phyloP scores from a whole-genome alignment of 371 early-diverging fungal genomes.

The Actinomortierella ambigua region DNA sequence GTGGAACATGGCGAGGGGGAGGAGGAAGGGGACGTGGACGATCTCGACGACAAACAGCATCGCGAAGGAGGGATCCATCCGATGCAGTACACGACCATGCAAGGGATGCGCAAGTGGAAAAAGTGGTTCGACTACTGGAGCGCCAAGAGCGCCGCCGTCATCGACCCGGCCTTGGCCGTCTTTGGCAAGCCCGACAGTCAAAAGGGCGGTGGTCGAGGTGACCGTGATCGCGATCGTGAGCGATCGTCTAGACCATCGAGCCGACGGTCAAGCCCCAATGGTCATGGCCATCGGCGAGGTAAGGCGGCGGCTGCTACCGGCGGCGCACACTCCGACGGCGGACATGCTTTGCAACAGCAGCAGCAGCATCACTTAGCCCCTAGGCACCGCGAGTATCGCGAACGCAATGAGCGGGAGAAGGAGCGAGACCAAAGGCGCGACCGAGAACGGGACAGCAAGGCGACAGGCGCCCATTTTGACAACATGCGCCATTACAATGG shows the following conservation, averaged over 20 bases:
- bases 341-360: neutral
- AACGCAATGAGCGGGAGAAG: conserved; percentile 31
- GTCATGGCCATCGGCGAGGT: neutral
- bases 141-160: conserved; percentile 40
- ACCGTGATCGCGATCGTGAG: conserved; percentile 8
- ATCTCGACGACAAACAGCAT: too few relatives aligned
- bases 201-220: too few relatives aligned
- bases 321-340: too few relatives aligned
- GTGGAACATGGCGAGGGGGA: too few relatives aligned
- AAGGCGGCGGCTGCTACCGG: neutral
- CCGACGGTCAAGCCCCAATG: conserved; percentile 24
- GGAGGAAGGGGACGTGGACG: too few relatives aligned
- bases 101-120: conserved; percentile 45
- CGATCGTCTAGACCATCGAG: conserved; percentile 5
- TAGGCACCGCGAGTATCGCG: conserved; percentile 4
- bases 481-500: neutral
- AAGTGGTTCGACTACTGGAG: conserved; percentile 45
- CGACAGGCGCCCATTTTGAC: conserved; percentile 17
- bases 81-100: conserved; percentile 37
- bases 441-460: conserved; percentile 26
- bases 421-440: conserved; percentile 34
- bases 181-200: conserved; percentile 23
- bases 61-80: too few relatives aligned
- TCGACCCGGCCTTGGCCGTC: conserved; percentile 37
- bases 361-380: neutral